A percentile compares a stretch with the other conserved stretches of the same genome.
Evolutionary conservation across 306 rosid species (phyloP).

Genomic region (Prunus mume): DNA sequence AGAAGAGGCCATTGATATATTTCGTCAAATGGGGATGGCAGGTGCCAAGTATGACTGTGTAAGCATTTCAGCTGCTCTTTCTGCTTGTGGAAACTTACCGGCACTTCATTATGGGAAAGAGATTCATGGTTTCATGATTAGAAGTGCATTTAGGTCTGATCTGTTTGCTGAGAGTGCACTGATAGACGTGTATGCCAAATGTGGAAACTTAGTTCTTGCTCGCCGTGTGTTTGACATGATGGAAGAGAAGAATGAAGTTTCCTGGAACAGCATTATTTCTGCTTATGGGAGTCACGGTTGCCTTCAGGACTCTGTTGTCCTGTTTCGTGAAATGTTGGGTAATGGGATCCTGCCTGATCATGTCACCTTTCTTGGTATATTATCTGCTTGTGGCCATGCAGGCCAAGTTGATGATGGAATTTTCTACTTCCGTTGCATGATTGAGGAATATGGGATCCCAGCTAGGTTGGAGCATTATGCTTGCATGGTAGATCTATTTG

Average conservation of each 20-base stretch:
- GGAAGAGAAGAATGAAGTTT: slow-evolving; percentile 68
- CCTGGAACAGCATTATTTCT: slow-evolving; percentile 78
- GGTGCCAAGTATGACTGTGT: slow-evolving; percentile 54
- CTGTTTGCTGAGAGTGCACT: slow-evolving; percentile 57
- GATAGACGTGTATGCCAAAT: slow-evolving; percentile 81
- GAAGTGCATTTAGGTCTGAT: slow-evolving; percentile 47
- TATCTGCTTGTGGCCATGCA: slow-evolving; percentile 82
- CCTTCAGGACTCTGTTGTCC: slow-evolving; percentile 47
- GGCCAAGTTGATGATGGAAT: slow-evolving; percentile 65
- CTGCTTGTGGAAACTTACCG: slow-evolving; percentile 66
- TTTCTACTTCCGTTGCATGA: slow-evolving; percentile 59
- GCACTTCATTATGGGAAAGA: slow-evolving; percentile 68
- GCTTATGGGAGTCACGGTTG: slow-evolving; percentile 76
- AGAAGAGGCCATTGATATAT: slow-evolving; percentile 57
- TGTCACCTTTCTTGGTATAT: slow-evolving; percentile 73
- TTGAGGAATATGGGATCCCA: slow-evolving; percentile 47
- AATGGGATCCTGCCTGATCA: slow-evolving; percentile 63
- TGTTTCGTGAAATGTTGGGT: slow-evolving; percentile 60
- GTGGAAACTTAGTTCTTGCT: slow-evolving; percentile 66
- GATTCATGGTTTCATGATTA: slow-evolving; percentile 60
- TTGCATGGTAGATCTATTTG: slow-evolving; percentile 74
- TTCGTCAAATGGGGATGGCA: slow-evolving; percentile 62
- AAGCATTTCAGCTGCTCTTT: slow-evolving; percentile 63
- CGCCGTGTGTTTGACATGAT: slow-evolving; percentile 55
- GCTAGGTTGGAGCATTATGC: slow-evolving; percentile 80